Conservation (phyloP, 352 stramenopile species). For the Phytopythium litorale region DNA sequence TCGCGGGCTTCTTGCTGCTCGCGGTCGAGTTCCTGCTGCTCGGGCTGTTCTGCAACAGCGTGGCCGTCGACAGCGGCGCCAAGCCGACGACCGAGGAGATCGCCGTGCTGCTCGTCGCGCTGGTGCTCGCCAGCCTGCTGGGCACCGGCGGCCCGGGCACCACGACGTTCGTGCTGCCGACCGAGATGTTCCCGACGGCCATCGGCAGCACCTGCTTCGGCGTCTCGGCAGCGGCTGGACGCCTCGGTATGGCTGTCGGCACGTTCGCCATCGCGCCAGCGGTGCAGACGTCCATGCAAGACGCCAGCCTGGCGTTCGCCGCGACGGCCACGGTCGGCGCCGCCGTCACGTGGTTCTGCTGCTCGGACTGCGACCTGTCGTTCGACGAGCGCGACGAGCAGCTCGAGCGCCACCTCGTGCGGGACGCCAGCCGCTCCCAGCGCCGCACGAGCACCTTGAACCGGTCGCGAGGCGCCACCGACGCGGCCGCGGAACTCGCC, state of each 20-base stretch:
- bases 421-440: background rate
- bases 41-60: background rate
- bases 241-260: background rate
- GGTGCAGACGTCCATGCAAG: background rate
- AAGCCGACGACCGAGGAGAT: background rate
- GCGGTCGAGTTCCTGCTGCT: conserved; percentile 1
- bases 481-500: background rate
- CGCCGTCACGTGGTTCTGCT: background rate
- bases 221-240: background rate
- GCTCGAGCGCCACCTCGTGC: background rate
- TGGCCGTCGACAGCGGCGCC: background rate
- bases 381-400: conserved; percentile 7
- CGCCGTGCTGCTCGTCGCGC: background rate
- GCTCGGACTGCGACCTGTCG: conserved; percentile 1
- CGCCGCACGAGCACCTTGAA: background rate
- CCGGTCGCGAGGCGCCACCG: background rate
- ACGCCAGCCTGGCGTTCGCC: background rate
- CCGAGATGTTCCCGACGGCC: conserved; percentile 4
- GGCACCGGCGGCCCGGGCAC: background rate
- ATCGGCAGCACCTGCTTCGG: conserved; percentile 3
- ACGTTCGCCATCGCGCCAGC: background rate
- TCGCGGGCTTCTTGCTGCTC: conserved; percentile 53
- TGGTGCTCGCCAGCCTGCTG: background rate
- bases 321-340: background rate
- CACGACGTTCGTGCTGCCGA: conserved; percentile 5